Evolutionary conservation across 1,284 basidiomycete species (phyloP).

Genomic region (Bjerkandera adusta): DNA sequence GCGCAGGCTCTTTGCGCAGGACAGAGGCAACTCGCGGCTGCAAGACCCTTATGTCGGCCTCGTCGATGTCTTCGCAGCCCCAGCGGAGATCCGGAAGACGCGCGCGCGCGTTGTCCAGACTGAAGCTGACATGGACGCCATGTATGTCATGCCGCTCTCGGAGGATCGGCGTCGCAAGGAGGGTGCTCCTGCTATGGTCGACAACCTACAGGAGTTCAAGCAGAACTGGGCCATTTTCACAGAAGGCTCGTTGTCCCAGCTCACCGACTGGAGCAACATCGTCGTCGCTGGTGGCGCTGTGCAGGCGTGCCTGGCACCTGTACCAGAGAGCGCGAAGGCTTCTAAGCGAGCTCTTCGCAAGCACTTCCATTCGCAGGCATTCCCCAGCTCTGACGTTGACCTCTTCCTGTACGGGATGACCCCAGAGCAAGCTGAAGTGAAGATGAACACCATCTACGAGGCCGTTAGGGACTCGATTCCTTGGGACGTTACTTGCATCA

Average conservation of each 20-base stretch:
- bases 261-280: conserved; percentile 56
- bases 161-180: conserved; percentile 30
- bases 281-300: conserved; percentile 58
- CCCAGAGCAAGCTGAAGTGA: conserved; percentile 55
- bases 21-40: conserved; percentile 42
- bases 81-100: conserved; percentile 42
- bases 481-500: conserved; percentile 63
- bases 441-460: conserved; percentile 55
- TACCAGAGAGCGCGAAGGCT: conserved; percentile 42
- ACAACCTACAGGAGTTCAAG: conserved; percentile 51
- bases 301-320: conserved; percentile 50
- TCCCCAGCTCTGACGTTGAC: conserved; percentile 61
- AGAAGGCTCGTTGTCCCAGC: conserved; percentile 54
- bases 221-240: conserved; percentile 59
- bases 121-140: conserved; percentile 26
- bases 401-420: conserved; percentile 59
- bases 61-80: conserved; percentile 52
- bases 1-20: conserved; percentile 52
- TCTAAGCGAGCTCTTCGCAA: conserved; percentile 55
- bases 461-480: conserved; percentile 60
- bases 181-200: conserved; percentile 41
- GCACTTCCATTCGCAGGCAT: conserved; percentile 49
- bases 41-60: conserved; percentile 50
- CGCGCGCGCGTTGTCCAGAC: conserved; percentile 28
- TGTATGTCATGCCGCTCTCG: conserved; percentile 31